phyloP scores from a whole-genome alignment of 164 flowering plant genomes.

The Aristolochia californica region DNA sequence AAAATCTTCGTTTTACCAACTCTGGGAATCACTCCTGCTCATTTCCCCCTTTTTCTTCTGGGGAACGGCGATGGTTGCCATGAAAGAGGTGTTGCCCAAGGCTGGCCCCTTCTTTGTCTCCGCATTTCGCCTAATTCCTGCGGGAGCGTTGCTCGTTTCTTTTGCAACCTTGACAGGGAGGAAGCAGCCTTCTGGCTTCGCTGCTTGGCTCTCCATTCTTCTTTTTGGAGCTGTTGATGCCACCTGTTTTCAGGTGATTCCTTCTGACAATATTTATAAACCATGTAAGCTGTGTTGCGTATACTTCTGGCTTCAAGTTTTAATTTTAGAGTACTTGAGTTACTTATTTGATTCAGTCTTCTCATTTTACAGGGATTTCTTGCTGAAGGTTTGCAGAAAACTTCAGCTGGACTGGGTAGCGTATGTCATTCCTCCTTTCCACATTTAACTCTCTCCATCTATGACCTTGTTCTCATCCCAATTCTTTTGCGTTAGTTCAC shows the following conservation, averaged over 20 bases:
- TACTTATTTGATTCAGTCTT: not conserved
- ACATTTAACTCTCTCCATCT: not conserved
- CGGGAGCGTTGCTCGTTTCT: conserved; percentile 53
- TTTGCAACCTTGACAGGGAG: conserved; percentile 51
- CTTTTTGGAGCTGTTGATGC: conserved; percentile 80
- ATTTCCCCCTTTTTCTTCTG: conserved; percentile 96
- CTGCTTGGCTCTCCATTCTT: conserved; percentile 71
- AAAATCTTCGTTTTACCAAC: not conserved
- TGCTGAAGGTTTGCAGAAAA: conserved; percentile 85
- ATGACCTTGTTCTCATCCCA: not conserved
- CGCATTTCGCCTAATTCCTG: conserved; percentile 68
- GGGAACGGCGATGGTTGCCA: conserved; percentile 99
- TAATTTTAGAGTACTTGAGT: too few species aligned
- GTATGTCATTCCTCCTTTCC: conserved; percentile 28
- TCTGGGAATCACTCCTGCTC: conserved; percentile 58
- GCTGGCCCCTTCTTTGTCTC: conserved; percentile 81
- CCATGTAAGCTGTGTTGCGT: not conserved
- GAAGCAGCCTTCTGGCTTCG: conserved; percentile 51
- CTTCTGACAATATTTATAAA: conserved; percentile 2
- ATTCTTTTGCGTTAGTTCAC: too few species aligned
- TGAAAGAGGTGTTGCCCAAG: conserved; percentile 90
- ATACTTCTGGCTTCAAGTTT: too few species aligned
- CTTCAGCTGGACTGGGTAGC: conserved; percentile 94
- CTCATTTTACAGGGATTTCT: conserved; percentile 63
- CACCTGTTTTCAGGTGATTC: conserved; percentile 74